phyloP scores from a whole-genome alignment of 2,329 filamentous ascomycete genomes.

The Teratosphaeria pseudoeucalypti region DNA sequence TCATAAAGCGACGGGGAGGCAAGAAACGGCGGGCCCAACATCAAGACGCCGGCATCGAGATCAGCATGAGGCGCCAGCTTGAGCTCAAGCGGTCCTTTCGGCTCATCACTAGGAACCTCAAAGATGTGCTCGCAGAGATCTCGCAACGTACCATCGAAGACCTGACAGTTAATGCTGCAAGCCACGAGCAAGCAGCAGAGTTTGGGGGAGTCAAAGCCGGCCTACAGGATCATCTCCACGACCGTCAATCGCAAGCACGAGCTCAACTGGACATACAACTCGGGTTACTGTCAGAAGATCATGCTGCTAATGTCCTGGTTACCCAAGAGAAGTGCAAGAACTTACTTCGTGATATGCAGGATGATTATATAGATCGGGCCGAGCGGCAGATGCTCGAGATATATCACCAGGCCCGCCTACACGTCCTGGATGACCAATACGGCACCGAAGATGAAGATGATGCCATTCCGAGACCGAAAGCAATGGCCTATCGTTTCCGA shows the following conservation, averaged over 20 bases:
- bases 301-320: conserved; percentile 28
- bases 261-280: conserved; percentile 28
- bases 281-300: conserved; percentile 27
- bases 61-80: conserved; percentile 47
- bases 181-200: conserved; percentile 45
- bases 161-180: conserved; percentile 44
- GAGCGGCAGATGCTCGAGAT: conserved; percentile 22
- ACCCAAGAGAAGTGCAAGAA: conserved; percentile 23
- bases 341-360: conserved; percentile 21
- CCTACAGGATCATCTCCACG: conserved; percentile 39
- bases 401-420: conserved; percentile 13
- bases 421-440: conserved; percentile 5
- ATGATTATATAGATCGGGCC: conserved; percentile 18
- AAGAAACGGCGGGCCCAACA: conserved; percentile 39
- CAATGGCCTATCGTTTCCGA: conserved; percentile 19
- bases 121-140: conserved; percentile 55
- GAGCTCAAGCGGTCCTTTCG: conserved; percentile 56
- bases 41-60: conserved; percentile 35
- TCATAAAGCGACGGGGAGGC: conserved; percentile 10
- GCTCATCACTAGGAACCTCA: conserved; percentile 52
- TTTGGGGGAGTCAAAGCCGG: conserved; percentile 40
- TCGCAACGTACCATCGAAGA: conserved; percentile 50
- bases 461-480: conserved; percentile 27
- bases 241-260: conserved; percentile 29
- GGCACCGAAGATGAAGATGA: conserved; percentile 28